Base-by-base conservation (phyloP, 345 rosid species). In the Salix viminalis region DNA sequence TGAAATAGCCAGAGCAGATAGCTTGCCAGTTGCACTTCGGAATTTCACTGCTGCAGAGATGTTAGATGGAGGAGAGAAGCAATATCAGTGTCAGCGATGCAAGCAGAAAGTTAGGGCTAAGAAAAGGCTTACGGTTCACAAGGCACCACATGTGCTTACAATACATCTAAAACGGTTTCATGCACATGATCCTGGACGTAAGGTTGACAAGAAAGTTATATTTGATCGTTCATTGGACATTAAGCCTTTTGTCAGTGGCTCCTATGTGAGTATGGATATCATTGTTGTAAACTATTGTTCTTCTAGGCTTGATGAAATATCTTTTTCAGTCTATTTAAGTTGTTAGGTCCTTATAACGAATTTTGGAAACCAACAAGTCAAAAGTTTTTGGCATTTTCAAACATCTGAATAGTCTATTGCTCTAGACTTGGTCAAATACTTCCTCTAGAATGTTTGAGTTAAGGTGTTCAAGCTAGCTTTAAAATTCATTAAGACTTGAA, bases 81-180 rank as follows among this genome's bases (percentile, higher is more conserved):
- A 91, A 60, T 96, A 96, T 77, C 97, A 91, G 44, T 93, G 98
- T 69, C 94, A 92, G 83, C 83, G 69, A 65, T 96, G 99, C 92
- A 91, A 87, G 81, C 91, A 93, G 80, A 93, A 92, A 87, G 99
- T 96, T 30, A 88, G 75, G 81, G 99, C 99, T 74, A 77, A 34
- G 77, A 96, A 93, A 84, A 89, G 92, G 85, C 95, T 96, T 42
- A 96, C 94, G 16, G 87, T 96, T 84, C 84, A 87, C 86, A 92
- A 93, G 77, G 92, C 92, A 44, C 99, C 99, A 32, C 82, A 86
- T 88, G 97, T 96, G 68, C 90, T 96, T 16, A 84, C 94, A 8
- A 66, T 96, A 60, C 98, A 96, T 85, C 88, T 96, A 32, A 96
- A 93, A 86, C 93, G 99, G 73, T 96, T 96, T 84, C 90, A 86